Evolutionary conservation across 768 basidiomycete species (phyloP), one percentile per base, ranked within the genome.

Genomic region (Lentinula edodes): DNA sequence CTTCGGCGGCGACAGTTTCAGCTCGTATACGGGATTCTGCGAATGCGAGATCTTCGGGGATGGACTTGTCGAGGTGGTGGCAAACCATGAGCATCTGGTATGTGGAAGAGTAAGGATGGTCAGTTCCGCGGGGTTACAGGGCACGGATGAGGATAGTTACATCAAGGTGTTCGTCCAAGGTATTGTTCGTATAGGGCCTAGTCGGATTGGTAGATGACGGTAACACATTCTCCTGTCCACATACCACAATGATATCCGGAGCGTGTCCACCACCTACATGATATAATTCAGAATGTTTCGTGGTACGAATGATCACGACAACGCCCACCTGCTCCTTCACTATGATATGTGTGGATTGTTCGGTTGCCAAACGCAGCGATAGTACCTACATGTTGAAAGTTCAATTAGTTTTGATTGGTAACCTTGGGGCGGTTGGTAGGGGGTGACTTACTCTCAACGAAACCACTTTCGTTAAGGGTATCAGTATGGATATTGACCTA

Each of bases 31-130:
- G 90, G 7, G 96, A 98, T 65, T 98, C 95, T 3, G 97, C 96
- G 67, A 99, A 99, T 1, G 90, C 85, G 45, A 98, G 80, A 66
- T 99, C 97, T 75, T 99, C 97, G 1, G 90, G 84, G 65, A 96
- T 93, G n/a, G 80, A 83, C 66, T 80, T 85, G 75, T 97, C 93
- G 60, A 99, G 84, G 73, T 99, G 96, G 72, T 99, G 96, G 72
- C 95, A 97, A n/a, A 98, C 95, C 94, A 98, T 98, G 23, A 98
- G 80, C 97, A 98, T 99, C 95, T 97, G 46, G 39, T 61, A 3
- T 2, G 28, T 28, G 28, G 28, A 28, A 43, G 65, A 57, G n/a
- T 13, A 34, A 45, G 20, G 20, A 52, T 13, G 43, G 41, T 60
- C 6, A 6, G 20, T 28, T 28, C 28, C 28, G 28, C 28, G 28